These are phyloP conservation scores for Amylocarpus encephaloides DNA, from an alignment of 2,329 filamentous ascomycete species.

Conservation along the genomic window DNA sequence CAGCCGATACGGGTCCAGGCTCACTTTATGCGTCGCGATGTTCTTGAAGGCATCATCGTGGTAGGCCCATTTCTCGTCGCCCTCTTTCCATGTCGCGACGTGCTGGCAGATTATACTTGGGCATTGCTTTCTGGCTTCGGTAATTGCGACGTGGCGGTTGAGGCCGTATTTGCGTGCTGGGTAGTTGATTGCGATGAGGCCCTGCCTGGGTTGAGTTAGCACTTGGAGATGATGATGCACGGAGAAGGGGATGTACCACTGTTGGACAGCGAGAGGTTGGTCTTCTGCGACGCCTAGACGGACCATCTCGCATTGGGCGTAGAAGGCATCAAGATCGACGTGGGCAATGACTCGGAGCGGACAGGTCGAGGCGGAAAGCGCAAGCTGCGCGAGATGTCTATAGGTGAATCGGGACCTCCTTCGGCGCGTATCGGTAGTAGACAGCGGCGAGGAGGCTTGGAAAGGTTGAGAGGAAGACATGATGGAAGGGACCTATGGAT, in stretches of 20 bases:
- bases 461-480: slow-evolving; percentile 45
- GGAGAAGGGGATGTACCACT: slow-evolving; percentile 56
- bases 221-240: background rate
- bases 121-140: slow-evolving; percentile 81
- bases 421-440: slow-evolving; percentile 18
- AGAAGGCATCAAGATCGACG: slow-evolving; percentile 95
- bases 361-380: slow-evolving; percentile 61
- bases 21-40: slow-evolving; percentile 88
- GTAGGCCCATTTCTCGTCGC: slow-evolving; percentile 88
- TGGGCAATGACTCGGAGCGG: slow-evolving; percentile 85
- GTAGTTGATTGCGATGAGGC: slow-evolving; percentile 94
- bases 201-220: slow-evolving; percentile 52
- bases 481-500: background rate
- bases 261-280: slow-evolving; percentile 83
- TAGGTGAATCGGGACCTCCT: slow-evolving; percentile 71
- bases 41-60: slow-evolving; percentile 71
- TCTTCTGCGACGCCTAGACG: slow-evolving; percentile 68
- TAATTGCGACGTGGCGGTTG: slow-evolving; percentile 67
- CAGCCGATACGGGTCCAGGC: slow-evolving; percentile 82
- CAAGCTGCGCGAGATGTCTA: slow-evolving; percentile 72
- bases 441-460: slow-evolving; percentile 40
- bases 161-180: slow-evolving; percentile 77
- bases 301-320: slow-evolving; percentile 93
- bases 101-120: slow-evolving; percentile 82
- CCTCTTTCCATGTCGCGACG: slow-evolving; percentile 90